Conservation (phyloP, 495 filamentous ascomycete genomes). For the Aspergillus ellipticus region DNA sequence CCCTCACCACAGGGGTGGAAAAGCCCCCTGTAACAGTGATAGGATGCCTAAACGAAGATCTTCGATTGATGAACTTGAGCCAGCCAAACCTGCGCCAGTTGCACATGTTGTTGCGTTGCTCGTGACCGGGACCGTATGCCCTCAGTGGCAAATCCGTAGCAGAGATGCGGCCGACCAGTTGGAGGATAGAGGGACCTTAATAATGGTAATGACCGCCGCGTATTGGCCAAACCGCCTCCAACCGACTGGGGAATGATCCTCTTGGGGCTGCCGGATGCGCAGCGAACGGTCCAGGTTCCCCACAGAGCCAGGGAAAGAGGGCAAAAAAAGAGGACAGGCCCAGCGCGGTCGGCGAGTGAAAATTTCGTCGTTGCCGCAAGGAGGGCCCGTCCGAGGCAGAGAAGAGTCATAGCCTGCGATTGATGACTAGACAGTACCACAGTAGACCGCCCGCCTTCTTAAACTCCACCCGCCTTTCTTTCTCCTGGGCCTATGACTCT, state of each 20-base stretch:
- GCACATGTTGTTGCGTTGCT: neutral
- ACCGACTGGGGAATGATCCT: slow-evolving; percentile 12
- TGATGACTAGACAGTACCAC: slow-evolving; percentile 14
- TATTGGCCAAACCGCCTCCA: slow-evolving; percentile 5
- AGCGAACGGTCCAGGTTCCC: slow-evolving; percentile 17
- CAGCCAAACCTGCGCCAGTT: neutral
- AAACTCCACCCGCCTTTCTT: slow-evolving; percentile 20
- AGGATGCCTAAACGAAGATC: slow-evolving; percentile 4
- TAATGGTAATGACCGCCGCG: slow-evolving; percentile 14
- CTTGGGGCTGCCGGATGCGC: slow-evolving; percentile 13
- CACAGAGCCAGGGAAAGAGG: slow-evolving; percentile 14
- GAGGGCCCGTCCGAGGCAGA: slow-evolving; percentile 1
- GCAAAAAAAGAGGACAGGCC: slow-evolving; percentile 9
- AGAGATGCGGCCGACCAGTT: neutral
- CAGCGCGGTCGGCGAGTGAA: slow-evolving; percentile 19
- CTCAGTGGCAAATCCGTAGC: neutral
- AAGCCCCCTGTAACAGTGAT: neutral
- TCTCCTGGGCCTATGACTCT: slow-evolving; percentile 25
- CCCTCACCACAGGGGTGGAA: neutral
- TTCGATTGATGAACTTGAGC: neutral
- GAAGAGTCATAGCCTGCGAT: slow-evolving; percentile 16
- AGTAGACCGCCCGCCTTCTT: slow-evolving; percentile 24
- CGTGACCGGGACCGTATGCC: neutral
- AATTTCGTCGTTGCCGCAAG: slow-evolving; percentile 25
- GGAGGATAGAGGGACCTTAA: slow-evolving; percentile 1